A percentile compares a stretch with the other conserved stretches of the same genome.
Evolutionary conservation across 2,329 filamentous ascomycete genomes (phyloP).

Genomic region (Neopestalotiopsis sp.): DNA sequence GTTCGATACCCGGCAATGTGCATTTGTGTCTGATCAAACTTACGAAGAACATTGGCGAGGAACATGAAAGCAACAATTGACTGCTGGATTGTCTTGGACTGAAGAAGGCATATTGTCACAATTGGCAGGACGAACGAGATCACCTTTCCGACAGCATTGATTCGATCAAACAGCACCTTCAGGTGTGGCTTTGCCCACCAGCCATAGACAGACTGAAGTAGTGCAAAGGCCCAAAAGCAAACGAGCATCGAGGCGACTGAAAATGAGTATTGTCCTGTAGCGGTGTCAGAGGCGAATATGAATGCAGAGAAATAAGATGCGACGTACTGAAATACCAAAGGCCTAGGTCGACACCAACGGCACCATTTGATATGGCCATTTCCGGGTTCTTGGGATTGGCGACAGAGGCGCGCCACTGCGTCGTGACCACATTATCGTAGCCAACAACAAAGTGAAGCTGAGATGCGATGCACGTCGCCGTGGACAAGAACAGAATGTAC

Average conservation of each 20-base stretch:
- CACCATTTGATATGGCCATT: constrained; percentile 23
- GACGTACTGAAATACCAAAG: constrained; percentile 27
- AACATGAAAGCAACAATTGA: constrained; percentile 24
- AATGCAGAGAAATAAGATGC: too few relatives aligned
- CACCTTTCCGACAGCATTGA: constrained; percentile 24
- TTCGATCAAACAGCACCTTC: constrained; percentile 3
- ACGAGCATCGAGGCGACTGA: constrained; percentile 23
- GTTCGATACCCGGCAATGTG: neutral
- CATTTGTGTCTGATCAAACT: neutral
- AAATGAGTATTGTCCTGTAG: constrained; percentile 21
- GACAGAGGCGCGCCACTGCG: constrained; percentile 21
- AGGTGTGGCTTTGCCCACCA: constrained; percentile 21
- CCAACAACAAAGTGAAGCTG: constrained; percentile 24
- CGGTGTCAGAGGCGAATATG: too few relatives aligned
- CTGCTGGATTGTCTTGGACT: constrained; percentile 21
- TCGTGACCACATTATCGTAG: constrained; percentile 22
- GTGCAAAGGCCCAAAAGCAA: constrained; percentile 26
- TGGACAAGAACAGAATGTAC: constrained; percentile 23
- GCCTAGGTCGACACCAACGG: constrained; percentile 23
- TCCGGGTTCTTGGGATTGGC: constrained; percentile 23
- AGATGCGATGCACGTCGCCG: constrained; percentile 21
- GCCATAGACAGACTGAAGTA: constrained; percentile 27
- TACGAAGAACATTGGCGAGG: constrained; percentile 26
- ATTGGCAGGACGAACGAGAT: constrained; percentile 23
- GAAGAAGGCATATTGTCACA: constrained; percentile 25